Base-by-base conservation (phyloP, 306 rosid genomes). In the Lathyrus aphaca region DNA sequence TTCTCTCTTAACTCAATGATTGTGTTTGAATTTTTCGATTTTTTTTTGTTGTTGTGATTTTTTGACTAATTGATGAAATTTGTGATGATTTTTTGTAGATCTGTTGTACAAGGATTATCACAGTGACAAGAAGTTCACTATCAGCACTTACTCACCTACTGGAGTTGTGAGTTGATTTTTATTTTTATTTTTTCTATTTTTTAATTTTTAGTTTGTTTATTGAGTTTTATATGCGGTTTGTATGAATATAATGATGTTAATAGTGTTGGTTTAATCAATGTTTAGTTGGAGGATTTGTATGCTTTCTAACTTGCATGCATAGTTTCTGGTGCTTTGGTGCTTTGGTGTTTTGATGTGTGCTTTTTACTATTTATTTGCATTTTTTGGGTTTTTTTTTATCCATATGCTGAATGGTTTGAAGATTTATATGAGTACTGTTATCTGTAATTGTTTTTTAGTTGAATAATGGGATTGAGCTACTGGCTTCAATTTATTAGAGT, bases 81-180 rank as follows among this genome's bases (percentile, higher is more conserved):
- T 43, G 13, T 50, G 18, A 93, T 85, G 49, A 55, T 67, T 55
- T 46, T 55, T 38, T 68, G 60, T 37, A 92, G 98, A 93, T 90
- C 97, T 93, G 79, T 71, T 93, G 37, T 88, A 82, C 82, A 90
- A 74, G 89, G 98, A 93, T 45, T 88, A 93, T 84, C 91, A 90
- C 71, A 82, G 90, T 80, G 96, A 93, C 86, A 91, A 93, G 71
- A 93, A 93, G 82, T 90, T 93, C 81, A 83, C 94, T 65, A 51
- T 93, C 82, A 88, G 90, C 48, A 93, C 98, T 72, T 88, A 71
- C 91, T 90, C 96, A 40, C 86, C 97, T 15, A 88, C 96, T 71
- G 98, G 98, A 76, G 97, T 94, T 82, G 98, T 94, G 63, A 73
- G 82, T 81, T 3, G 16, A 54, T 9, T 3, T 46, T 12, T 5